A percentile compares a stretch with the other conserved stretches of the same genome.
These are phyloP conservation scores for Grigorovia humatica DNA, from an alignment of 805 yeast species.

Conservation along the genomic window DNA sequence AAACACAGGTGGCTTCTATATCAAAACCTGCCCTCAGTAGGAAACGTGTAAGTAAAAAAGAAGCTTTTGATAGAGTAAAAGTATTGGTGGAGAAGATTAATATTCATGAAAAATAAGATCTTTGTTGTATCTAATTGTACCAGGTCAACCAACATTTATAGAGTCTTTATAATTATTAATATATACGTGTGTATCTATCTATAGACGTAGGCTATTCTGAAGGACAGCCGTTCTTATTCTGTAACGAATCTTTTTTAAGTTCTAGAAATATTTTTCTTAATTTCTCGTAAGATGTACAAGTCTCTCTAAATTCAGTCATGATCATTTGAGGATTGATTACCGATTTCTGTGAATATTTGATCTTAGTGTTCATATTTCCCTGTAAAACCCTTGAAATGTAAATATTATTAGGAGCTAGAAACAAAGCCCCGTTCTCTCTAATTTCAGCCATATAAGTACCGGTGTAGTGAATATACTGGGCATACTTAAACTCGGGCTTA, in stretches of 20 bases:
- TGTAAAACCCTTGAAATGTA: slow-evolving; percentile 67
- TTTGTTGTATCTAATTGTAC: too few species aligned
- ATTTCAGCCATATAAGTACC: slow-evolving; percentile 88
- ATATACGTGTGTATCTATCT: not conserved
- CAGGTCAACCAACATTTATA: not conserved
- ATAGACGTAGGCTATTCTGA: not conserved
- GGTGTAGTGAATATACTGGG: slow-evolving; percentile 81
- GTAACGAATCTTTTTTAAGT: slow-evolving; percentile 40
- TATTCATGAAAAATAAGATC: not conserved
- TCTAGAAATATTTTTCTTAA: slow-evolving; percentile 46
- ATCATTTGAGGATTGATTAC: slow-evolving; percentile 60
- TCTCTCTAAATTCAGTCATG: slow-evolving; percentile 55
- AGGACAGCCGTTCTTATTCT: not conserved
- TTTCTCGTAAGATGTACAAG: slow-evolving; percentile 43
- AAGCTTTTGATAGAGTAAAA: slow-evolving; percentile 24
- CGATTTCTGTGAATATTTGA: slow-evolving; percentile 25
- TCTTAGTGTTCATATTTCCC: slow-evolving; percentile 24
- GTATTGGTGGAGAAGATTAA: slow-evolving; percentile 17
- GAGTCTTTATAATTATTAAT: too few species aligned
- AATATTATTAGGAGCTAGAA: slow-evolving; percentile 78
- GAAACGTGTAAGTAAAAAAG: slow-evolving; percentile 28
- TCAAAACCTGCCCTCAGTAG: slow-evolving; percentile 10
- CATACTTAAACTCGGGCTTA: slow-evolving; percentile 63
- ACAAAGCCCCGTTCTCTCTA: slow-evolving; percentile 64
- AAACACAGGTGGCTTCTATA: not conserved